Evolutionary conservation across 805 yeast genomes (phyloP), one percentile per base, ranked within the genome.

Genomic region (Candida dendrica): DNA sequence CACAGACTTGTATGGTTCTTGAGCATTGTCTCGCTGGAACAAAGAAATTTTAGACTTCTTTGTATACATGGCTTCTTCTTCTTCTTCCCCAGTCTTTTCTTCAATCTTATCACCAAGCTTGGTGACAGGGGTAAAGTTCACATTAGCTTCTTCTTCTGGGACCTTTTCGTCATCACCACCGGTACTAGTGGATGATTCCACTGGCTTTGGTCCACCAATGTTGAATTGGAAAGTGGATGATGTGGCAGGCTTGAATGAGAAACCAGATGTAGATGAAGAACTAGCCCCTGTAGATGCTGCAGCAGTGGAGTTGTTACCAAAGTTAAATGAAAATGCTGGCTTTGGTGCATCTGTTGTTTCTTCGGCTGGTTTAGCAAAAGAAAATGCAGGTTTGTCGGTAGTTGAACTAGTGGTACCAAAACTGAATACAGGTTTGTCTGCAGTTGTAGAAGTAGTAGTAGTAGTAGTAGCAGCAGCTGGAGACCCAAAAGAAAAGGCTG

Each of bases 11-110:
- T 84, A 86, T 10, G 76, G 77, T 43, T 48, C 52, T 37, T 62
- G 57, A 37, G 75, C 75, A 36, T 76, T 71, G 18, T 68, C 71
- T 2, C 75, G 59, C 38, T 76, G 74, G 38, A 75, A 76, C 43
- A 79, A 68, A 75, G 79, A 78, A 37, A 88, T 66, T 55, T 88
- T 88, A 4, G 91, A 74, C 53, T 84, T 74, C 52, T 84, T 81
- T 36, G 81, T 74, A 51, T 74, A 84, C 20, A 76, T 53, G 1
- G 71, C 58, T 2, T 70, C 77, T 64, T 91, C 97, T 41, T 77
- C 73, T 63, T 89, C 96, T 64, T 91, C 97, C 16, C 96, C 97
- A 8, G 91, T 84, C 50, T 73, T 68, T 15, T 68, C 74, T 6
- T 74, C 76, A 11, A 79, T 69, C 42, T 80, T 70, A 38, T 77